phyloP scores from a whole-genome alignment of 2,329 filamentous ascomycete genomes.

The Colletotrichum tanaceti region DNA sequence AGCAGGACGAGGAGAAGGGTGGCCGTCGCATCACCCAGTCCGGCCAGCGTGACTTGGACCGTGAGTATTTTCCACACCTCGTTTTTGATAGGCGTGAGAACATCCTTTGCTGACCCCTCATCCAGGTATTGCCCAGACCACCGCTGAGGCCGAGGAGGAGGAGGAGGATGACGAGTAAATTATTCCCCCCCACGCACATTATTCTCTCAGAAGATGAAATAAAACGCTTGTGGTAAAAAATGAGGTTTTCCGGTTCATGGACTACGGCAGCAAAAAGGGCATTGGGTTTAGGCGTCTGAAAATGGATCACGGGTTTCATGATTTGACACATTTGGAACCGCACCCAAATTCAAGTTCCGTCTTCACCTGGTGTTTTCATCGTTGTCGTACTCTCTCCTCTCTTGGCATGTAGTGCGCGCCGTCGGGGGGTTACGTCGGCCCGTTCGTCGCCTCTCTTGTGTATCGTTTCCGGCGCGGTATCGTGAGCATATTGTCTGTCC shows the following conservation, averaged over 20 bases:
- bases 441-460: neutral
- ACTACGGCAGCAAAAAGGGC: constrained; percentile 24
- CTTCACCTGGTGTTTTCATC: constrained; percentile 8
- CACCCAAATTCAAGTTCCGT: constrained; percentile 34
- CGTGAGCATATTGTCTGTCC: no score
- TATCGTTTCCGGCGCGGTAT: neutral
- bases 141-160: constrained; percentile 77
- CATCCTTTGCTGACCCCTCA: neutral
- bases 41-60: constrained; percentile 99
- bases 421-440: neutral
- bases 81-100: neutral
- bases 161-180: constrained; percentile 74
- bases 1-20: constrained; percentile 98
- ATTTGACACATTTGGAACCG: constrained; percentile 28
- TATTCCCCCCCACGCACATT: constrained; percentile 13
- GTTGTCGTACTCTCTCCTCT: neutral
- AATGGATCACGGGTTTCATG: constrained; percentile 39
- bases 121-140: constrained; percentile 81
- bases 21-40: constrained; percentile 97
- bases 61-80: constrained; percentile 53
- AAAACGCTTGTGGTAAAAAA: constrained; percentile 27
- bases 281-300: constrained; percentile 40
- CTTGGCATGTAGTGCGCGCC: constrained; percentile 1
- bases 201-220: neutral
- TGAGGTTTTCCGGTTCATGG: constrained; percentile 31